Conservation (phyloP, 192 early-diverging fungal genomes). For the Coemansia umbellata region DNA sequence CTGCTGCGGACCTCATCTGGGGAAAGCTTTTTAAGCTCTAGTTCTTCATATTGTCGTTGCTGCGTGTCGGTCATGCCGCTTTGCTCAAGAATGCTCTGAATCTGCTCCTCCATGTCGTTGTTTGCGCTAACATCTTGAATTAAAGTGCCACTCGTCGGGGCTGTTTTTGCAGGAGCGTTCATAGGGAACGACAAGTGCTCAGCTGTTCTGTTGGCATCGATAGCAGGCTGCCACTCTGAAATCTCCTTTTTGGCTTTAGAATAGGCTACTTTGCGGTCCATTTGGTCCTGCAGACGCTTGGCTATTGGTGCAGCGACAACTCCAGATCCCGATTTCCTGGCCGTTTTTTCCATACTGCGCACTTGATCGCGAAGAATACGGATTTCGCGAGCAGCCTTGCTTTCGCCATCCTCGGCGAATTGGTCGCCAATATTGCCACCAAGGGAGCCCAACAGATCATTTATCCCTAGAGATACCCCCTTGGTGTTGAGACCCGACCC, state of each 20-base stretch:
- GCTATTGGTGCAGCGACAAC: slow-evolving; percentile 75
- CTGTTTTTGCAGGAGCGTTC: slow-evolving; percentile 1
- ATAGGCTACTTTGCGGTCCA: slow-evolving; percentile 84
- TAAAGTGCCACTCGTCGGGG: slow-evolving; percentile 9
- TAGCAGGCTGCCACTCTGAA: slow-evolving; percentile 77
- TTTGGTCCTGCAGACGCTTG: slow-evolving; percentile 74
- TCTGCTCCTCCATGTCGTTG: slow-evolving; percentile 75
- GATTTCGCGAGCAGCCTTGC: slow-evolving; percentile 18
- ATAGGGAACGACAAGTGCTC: slow-evolving; percentile 74
- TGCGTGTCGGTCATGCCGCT: slow-evolving; percentile 73
- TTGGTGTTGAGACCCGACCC: slow-evolving; percentile 34
- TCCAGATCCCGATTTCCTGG: slow-evolving; percentile 31
- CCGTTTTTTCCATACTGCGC: slow-evolving; percentile 22
- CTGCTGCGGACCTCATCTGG: slow-evolving; percentile 76
- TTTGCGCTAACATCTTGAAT: slow-evolving; percentile 20
- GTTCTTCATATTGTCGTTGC: slow-evolving; percentile 76
- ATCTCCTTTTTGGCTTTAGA: slow-evolving; percentile 77
- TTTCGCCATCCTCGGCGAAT: slow-evolving; percentile 44
- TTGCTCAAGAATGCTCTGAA: slow-evolving; percentile 64
- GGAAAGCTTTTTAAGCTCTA: slow-evolving; percentile 78
- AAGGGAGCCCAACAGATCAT: slow-evolving; percentile 70
- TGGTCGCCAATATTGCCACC: slow-evolving; percentile 53
- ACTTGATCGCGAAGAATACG: slow-evolving; percentile 32
- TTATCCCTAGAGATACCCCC: slow-evolving; percentile 67
- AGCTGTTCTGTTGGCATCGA: slow-evolving; percentile 78